phyloP scores from a whole-genome alignment of 495 filamentous ascomycete species.

The Neurospora sp. region DNA sequence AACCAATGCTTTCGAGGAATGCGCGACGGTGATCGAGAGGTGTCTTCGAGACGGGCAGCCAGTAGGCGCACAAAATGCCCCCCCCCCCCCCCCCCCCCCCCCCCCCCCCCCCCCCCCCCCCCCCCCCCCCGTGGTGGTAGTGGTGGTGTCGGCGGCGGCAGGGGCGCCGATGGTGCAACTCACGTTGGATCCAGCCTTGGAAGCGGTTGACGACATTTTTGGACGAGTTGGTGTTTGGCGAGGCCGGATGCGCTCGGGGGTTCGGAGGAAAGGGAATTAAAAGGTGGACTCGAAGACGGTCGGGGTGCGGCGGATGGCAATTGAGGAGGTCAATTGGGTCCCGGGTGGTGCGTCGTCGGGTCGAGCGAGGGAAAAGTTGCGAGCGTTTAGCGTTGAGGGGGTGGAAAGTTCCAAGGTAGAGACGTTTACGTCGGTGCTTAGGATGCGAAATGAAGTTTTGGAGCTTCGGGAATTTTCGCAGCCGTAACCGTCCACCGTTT shows the following conservation, averaged over 20 bases:
- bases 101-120: neutral
- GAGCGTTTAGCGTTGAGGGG: neutral
- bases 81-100: neutral
- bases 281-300: constrained; percentile 1
- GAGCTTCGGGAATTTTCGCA: constrained; percentile 26
- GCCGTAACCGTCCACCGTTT: constrained; percentile 4
- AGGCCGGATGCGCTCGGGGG: constrained; percentile 2
- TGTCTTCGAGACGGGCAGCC: neutral
- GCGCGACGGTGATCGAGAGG: neutral
- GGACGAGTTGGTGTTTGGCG: neutral
- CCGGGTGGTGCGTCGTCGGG: constrained; percentile 15
- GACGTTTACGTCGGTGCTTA: constrained; percentile 8
- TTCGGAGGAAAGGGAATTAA: constrained; percentile 3
- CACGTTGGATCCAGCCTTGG: constrained; percentile 56
- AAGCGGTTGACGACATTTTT: constrained; percentile 32
- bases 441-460: constrained; percentile 16
- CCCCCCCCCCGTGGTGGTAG: neutral
- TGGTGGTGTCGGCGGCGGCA: constrained; percentile 3
- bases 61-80: neutral
- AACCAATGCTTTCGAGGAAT: constrained; percentile 4
- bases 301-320: constrained; percentile 6
- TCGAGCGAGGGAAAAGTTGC: constrained; percentile 3
- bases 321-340: constrained; percentile 19
- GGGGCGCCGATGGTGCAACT: constrained; percentile 17
- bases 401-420: constrained; percentile 1